Base-by-base conservation (phyloP, 495 filamentous ascomycete species). In the Hypoxylon crocopeplum region DNA sequence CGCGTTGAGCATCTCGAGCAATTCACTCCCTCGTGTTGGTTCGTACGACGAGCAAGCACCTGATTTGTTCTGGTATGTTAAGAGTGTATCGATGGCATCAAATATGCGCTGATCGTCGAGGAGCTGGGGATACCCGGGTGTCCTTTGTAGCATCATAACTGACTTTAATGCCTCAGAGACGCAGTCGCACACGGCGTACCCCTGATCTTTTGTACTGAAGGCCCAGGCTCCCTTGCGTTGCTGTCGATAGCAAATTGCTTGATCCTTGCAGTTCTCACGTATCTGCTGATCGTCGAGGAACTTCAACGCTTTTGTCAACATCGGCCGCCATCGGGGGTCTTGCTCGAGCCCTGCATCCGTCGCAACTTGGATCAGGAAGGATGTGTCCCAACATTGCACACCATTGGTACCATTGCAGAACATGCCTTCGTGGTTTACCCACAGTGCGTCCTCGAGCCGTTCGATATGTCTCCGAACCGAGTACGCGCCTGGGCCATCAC, bases 391-490 rank as follows among this genome's bases (percentile, higher is more conserved):
- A 36, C 85, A 88, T 74, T 98, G 94, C 11, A 97, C 92, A 12
- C 94, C 94, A 66, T 98, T 97, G 27, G 94, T 98, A 27, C 94
- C 94, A 70, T 97, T 97, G 72, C 87, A 86, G 15, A 97, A 78
- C 89, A 98, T 91, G 20, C 94, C 94, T 71, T 97, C 94, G 33
- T 83, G 56, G 33, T 93, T 96, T 50, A 98, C 77, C 95, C 95
- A 98, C 56, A 98, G 77, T 56, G 88, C 94, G 60, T 98, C 95
- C 32, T 89, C 76, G 17, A 94, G 70, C 12, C 91, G 83, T 59
- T 98, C 90, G 6, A 85, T 78, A 69, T 97, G 95, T 17, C 87
- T 82, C 33, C 82, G 80, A 19, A 97, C 88, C 0, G 88, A 86
- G 53, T 87, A 82, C 3, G 89, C 82, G 56, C 88, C 86, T 7